These are phyloP conservation scores for Microdochium bolleyi DNA, from an alignment of 2,329 filamentous ascomycete species.

Conservation along the genomic window DNA sequence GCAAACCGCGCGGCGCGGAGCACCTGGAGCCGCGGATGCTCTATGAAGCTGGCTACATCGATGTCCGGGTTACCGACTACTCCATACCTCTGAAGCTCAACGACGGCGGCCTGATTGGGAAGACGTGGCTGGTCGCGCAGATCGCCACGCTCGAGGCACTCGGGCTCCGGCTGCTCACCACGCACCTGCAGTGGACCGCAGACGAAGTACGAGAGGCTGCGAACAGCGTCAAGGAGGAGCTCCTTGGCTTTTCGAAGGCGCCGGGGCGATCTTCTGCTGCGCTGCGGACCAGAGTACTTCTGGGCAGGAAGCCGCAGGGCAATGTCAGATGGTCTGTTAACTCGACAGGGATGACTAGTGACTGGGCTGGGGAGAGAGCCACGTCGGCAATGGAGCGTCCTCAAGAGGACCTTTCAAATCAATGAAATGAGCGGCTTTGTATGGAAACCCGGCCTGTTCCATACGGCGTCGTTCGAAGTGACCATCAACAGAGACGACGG, in stretches of 20 bases:
- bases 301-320: conserved; percentile 38
- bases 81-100: conserved; percentile 37
- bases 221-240: conserved; percentile 36
- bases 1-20: conserved; percentile 32
- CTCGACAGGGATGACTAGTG: not conserved
- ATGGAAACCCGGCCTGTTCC: no score
- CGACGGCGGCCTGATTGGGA: conserved; percentile 38
- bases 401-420: no score
- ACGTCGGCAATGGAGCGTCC: not conserved
- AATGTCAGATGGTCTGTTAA: conserved; percentile 15
- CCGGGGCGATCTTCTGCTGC: conserved; percentile 21
- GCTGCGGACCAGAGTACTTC: conserved; percentile 25
- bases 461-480: no score
- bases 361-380: not conserved
- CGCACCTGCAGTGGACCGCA: conserved; percentile 42
- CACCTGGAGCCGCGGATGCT: conserved; percentile 38
- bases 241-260: conserved; percentile 39
- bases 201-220: conserved; percentile 38
- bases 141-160: conserved; percentile 42
- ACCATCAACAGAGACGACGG: no score
- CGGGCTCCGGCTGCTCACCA: conserved; percentile 41
- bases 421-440: no score
- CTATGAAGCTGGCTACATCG: conserved; percentile 41
- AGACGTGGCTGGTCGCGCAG: conserved; percentile 44
- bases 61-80: conserved; percentile 38